Base-by-base conservation (phyloP, 2,329 filamentous ascomycete species). In the Neophaeococcomyces aloes region DNA sequence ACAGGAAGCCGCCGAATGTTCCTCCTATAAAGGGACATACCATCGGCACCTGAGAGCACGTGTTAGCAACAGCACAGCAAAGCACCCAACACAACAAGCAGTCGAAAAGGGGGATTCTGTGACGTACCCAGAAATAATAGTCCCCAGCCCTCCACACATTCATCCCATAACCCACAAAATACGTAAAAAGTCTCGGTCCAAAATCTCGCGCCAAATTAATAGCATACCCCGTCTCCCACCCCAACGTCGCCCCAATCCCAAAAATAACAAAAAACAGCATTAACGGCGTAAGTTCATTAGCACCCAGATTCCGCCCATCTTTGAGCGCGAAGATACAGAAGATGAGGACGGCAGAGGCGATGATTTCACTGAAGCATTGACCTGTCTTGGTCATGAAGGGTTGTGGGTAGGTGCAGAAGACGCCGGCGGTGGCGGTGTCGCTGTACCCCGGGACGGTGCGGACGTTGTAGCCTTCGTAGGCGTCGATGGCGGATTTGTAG, bases 191-290 rank as follows among this genome's bases (percentile, higher is more conserved):
- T 17, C 79, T 67, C 18, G 78, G 78, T 3, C 76, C 75, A 52
- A 81, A 76, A 50, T 82, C 78, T 62, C 79, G 71, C 38, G 76
- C 78, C 21, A 80, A 59, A 52, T 82, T 82, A 54, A 82, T 80
- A 14, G 78, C 78, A 60, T 79, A 83, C 29, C 79, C 78, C 2
- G 78, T 83, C 59, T 82, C 71, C 76, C 75, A 81, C 4, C 79
- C 79, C 48, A 79, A 80, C 55, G 74, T 78, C 25, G 75, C 74
- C 17, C 77, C 78, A 17, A 82, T 72, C n/a, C 76, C 78, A 55
- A 81, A 81, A 53, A 82, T 78, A 48, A 83, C 63, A 63, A 81
- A 80, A 62, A 81, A 79, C 14, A 82, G 60, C 18, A 66, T 70
- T 2, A 82, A 60, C 0, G 77, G 75, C 53, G 74, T 64, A 19